Evolutionary conservation across 2,329 filamentous ascomycete species (phyloP).

Genomic region (Cladosporium cucumerinum): DNA sequence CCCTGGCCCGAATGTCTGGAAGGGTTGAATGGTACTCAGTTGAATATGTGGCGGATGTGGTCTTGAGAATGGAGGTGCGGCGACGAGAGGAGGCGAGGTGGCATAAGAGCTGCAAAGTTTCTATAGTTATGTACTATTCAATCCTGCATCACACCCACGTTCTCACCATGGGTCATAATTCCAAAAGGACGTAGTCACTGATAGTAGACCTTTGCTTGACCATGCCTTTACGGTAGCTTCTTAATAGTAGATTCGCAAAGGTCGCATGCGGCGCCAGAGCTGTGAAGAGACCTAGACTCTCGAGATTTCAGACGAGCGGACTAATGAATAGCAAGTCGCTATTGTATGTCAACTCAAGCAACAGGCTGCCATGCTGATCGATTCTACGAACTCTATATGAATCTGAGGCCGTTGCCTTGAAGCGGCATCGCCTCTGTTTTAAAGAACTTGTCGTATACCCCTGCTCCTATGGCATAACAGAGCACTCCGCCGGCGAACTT

Average conservation of each 20-base stretch:
- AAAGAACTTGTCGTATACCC: neutral
- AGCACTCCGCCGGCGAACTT: neutral
- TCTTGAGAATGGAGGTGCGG: neutral
- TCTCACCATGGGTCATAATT: neutral
- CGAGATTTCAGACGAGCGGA: neutral
- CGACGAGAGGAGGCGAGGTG: neutral
- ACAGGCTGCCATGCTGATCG: neutral
- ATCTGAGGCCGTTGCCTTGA: neutral
- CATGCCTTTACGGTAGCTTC: neutral
- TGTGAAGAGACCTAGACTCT: no score
- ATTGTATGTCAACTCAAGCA: neutral
- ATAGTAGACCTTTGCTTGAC: neutral
- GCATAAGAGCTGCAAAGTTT: neutral
- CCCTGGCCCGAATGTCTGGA: constrained; percentile 32
- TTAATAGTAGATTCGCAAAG: no score
- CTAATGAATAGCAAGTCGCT: neutral
- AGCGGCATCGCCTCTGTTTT: neutral
- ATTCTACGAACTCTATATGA: neutral
- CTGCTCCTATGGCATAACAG: neutral
- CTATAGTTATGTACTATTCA: neutral
- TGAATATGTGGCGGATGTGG: neutral
- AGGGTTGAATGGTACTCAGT: neutral
- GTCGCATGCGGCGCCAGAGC: no score
- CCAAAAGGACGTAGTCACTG: neutral
- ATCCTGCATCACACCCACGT: neutral